Conservation (phyloP, 208 protist species). For the Trypanosomatidae sp. region DNA sequence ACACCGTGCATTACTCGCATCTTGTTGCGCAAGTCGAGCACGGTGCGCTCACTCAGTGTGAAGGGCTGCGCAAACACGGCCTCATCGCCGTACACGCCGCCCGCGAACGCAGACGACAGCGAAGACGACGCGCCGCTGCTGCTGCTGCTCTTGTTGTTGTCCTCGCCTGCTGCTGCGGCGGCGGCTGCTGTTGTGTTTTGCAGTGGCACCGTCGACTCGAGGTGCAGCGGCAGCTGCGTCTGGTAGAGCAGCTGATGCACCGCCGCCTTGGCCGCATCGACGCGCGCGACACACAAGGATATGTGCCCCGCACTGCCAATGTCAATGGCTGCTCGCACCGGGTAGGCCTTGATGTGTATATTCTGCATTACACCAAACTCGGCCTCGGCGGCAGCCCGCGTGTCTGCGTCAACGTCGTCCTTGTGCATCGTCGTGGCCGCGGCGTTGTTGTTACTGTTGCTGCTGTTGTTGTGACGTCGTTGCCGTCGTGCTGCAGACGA, state of each 20-base stretch:
- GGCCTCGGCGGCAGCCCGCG: no score
- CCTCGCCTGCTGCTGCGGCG: not conserved
- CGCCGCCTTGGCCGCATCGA: conserved; percentile 32
- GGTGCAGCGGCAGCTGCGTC: conserved; percentile 60
- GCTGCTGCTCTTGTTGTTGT: not conserved
- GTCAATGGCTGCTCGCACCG: conserved; percentile 78
- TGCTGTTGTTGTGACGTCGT: no score
- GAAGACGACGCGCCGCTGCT: not conserved
- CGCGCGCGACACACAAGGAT: conserved; percentile 59
- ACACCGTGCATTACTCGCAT: conserved; percentile 52
- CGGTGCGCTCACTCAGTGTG: conserved; percentile 33
- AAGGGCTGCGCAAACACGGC: conserved; percentile 7
- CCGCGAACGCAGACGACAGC: not conserved
- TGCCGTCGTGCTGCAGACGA: no score
- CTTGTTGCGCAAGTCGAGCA: conserved; percentile 49
- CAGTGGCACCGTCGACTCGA: conserved; percentile 13
- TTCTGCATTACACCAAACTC: no score
- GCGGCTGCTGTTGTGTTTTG: not conserved
- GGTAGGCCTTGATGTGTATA: conserved; percentile 57
- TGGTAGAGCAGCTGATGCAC: conserved; percentile 60
- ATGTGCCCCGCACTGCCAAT: conserved; percentile 65
- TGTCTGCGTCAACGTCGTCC: no score
- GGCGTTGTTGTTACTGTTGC: no score
- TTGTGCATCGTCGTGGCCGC: no score
- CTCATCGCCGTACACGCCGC: not conserved